Conservation (phyloP, 495 filamentous ascomycete species). For the Trichoderma erinaceum region DNA sequence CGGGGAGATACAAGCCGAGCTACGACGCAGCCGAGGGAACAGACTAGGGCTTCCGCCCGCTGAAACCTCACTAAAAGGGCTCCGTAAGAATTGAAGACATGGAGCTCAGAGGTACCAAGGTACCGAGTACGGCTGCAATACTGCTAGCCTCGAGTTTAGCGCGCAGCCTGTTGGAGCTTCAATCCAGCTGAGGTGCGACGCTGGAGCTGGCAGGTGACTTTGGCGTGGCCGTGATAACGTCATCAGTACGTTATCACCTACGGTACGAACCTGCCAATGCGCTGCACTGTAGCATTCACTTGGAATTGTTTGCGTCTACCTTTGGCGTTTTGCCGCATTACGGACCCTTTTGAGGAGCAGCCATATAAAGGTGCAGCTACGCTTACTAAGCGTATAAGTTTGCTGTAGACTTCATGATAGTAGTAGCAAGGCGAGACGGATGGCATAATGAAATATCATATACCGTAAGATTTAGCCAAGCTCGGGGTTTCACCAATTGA, state of each 20-base stretch:
- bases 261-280: too few species aligned
- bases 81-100: too few species aligned
- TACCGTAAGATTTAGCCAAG: too few species aligned
- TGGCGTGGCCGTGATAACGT: neutral
- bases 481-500: too few species aligned
- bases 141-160: neutral
- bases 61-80: neutral
- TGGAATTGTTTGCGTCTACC: too few species aligned
- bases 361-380: neutral
- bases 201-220: neutral
- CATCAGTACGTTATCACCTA: neutral
- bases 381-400: neutral
- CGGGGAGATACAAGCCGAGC: constrained; percentile 9
- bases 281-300: too few species aligned
- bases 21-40: neutral
- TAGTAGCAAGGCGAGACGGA: neutral
- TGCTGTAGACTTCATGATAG: neutral
- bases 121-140: neutral
- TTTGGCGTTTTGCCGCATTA: too few species aligned
- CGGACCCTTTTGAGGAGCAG: too few species aligned
- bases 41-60: constrained; percentile 8
- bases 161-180: neutral
- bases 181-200: neutral
- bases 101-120: constrained; percentile 7
- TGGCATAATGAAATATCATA: too few species aligned